These are phyloP conservation scores for Fusarium sp. DNA, from an alignment of 2,329 filamentous ascomycete species.

Conservation along the genomic window DNA sequence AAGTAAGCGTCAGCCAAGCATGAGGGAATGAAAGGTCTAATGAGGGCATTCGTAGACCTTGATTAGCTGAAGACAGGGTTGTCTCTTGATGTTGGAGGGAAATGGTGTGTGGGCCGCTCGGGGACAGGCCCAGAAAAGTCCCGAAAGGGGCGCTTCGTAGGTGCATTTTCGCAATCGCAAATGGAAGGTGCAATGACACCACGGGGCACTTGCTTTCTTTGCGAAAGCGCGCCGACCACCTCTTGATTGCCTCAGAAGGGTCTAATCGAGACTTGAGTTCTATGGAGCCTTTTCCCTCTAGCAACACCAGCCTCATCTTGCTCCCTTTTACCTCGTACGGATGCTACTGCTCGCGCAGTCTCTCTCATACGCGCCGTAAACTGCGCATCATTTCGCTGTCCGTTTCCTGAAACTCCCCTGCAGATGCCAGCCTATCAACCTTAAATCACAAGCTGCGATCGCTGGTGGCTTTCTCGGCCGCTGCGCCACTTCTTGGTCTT, in stretches of 20 bases:
- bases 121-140: not conserved
- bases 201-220: conserved; percentile 9
- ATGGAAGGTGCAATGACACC: conserved; percentile 24
- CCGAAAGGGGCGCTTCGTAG: conserved; percentile 1
- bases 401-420: conserved; percentile 25
- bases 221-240: conserved; percentile 21
- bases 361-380: not conserved
- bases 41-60: not conserved
- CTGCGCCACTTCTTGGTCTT: conserved; percentile 33
- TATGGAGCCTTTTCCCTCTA: not conserved
- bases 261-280: not conserved
- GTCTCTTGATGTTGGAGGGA: not conserved
- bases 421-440: conserved; percentile 37
- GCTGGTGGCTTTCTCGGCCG: conserved; percentile 22
- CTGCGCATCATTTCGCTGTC: not conserved
- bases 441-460: conserved; percentile 36
- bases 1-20: not conserved
- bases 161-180: conserved; percentile 10
- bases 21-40: not conserved
- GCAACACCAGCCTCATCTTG: conserved; percentile 24
- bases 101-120: not conserved
- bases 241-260: conserved; percentile 29
- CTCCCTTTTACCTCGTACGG: not conserved
- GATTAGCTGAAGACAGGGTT: not conserved
- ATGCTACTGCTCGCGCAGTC: not conserved